Conservation (phyloP, 1,284 basidiomycete species). For the Malassezia nana region DNA sequence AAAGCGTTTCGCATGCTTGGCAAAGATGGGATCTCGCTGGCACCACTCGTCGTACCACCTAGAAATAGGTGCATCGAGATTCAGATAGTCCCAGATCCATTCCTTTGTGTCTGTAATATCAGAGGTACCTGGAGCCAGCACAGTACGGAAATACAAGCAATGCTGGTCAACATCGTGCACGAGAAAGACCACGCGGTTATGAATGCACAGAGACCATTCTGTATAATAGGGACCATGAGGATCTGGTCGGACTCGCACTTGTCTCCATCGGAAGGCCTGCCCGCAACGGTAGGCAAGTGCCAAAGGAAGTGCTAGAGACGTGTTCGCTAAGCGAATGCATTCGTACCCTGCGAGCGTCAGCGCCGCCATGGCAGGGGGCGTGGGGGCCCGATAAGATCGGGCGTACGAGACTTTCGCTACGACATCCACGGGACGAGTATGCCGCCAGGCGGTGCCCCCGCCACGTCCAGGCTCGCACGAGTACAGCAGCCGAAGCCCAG, state of each 20-base stretch:
- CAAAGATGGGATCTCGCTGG: constrained; percentile 64
- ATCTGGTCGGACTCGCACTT: constrained; percentile 22
- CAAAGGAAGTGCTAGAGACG: constrained; percentile 29
- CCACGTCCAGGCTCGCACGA: neutral
- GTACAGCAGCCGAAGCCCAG: constrained; percentile 6
- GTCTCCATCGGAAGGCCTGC: constrained; percentile 45
- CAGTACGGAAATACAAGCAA: constrained; percentile 33
- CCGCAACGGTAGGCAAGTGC: constrained; percentile 45
- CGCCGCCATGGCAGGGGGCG: neutral
- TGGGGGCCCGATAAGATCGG: constrained; percentile 6
- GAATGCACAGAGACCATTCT: constrained; percentile 44
- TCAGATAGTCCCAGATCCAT: constrained; percentile 83
- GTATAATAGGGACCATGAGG: neutral
- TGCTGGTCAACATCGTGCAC: constrained; percentile 33
- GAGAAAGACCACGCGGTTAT: constrained; percentile 42
- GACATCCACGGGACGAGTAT: neutral
- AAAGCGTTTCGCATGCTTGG: constrained; percentile 57
- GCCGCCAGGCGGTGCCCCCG: neutral
- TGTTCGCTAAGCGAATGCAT: neutral
- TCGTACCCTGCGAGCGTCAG: constrained; percentile 7
- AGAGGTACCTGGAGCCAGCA: constrained; percentile 15
- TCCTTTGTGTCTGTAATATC: constrained; percentile 52
- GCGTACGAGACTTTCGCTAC: neutral
- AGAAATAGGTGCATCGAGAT: constrained; percentile 67
- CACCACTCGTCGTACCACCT: constrained; percentile 69